Conservation (phyloP, 2,329 filamentous ascomycete species). For the Exophiala sideris region DNA sequence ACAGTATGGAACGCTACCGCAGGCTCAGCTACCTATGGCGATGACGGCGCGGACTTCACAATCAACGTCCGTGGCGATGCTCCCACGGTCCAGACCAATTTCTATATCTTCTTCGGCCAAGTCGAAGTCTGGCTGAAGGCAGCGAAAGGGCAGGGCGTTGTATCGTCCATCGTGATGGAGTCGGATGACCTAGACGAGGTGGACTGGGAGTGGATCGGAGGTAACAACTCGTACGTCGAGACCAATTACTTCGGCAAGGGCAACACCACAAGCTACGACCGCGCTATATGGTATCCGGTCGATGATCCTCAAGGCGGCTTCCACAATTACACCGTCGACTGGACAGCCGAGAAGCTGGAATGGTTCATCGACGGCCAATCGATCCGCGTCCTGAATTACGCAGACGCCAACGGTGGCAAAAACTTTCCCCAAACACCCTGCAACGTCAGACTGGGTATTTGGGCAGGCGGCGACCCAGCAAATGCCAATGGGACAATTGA, state of each 20-base stretch:
- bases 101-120: constrained; percentile 82
- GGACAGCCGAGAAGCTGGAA: constrained; percentile 78
- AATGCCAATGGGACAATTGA: constrained; percentile 80
- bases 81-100: constrained; percentile 73
- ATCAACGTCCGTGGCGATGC: constrained; percentile 69
- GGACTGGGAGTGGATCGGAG: constrained; percentile 79
- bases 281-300: constrained; percentile 62
- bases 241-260: constrained; percentile 79
- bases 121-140: constrained; percentile 77
- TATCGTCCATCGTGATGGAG: constrained; percentile 77
- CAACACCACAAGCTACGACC: constrained; percentile 66
- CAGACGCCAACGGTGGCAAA: constrained; percentile 60
- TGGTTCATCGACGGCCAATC: constrained; percentile 80
- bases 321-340: constrained; percentile 87
- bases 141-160: constrained; percentile 68
- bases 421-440: constrained; percentile 96
- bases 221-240: constrained; percentile 60
- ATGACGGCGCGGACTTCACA: constrained; percentile 67
- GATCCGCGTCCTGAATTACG: constrained; percentile 69
- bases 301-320: constrained; percentile 64
- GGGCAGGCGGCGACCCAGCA: constrained; percentile 80
- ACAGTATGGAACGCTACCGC: constrained; percentile 67
- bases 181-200: constrained; percentile 84
- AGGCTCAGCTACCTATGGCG: constrained; percentile 61
- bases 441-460: constrained; percentile 87